phyloP scores from a whole-genome alignment of 2,329 filamentous ascomycete species.

The Fusarium clavum region DNA sequence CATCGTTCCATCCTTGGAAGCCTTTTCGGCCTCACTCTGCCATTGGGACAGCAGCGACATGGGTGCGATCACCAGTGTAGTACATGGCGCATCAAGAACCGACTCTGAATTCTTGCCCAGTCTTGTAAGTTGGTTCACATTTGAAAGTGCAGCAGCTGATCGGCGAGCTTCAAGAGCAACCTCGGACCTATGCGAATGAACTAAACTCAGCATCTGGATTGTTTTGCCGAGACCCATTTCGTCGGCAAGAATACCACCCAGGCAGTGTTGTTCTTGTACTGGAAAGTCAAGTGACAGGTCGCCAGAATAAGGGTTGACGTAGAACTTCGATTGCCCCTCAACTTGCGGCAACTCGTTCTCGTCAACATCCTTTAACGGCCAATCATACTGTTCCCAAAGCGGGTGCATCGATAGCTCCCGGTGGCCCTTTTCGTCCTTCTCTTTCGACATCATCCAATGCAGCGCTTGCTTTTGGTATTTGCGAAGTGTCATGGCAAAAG shows the following conservation, averaged over 20 bases:
- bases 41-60: slow-evolving; percentile 98
- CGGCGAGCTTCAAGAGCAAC: slow-evolving; percentile 55
- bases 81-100: slow-evolving; percentile 80
- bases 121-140: slow-evolving; percentile 71
- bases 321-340: slow-evolving; percentile 78
- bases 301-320: slow-evolving; percentile 96
- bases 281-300: slow-evolving; percentile 94
- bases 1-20: slow-evolving; percentile 84
- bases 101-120: slow-evolving; percentile 67
- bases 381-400: slow-evolving; percentile 94
- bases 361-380: slow-evolving; percentile 89
- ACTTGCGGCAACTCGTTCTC: slow-evolving; percentile 78
- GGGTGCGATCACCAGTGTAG: slow-evolving; percentile 93
- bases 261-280: slow-evolving; percentile 90
- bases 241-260: slow-evolving; percentile 93
- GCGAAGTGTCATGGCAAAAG: slow-evolving; percentile 84
- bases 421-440: slow-evolving; percentile 79
- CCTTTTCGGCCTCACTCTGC: slow-evolving; percentile 94
- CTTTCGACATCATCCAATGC: slow-evolving; percentile 96
- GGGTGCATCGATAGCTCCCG: slow-evolving; percentile 91
- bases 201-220: slow-evolving; percentile 95
- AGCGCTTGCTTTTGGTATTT: slow-evolving; percentile 96
- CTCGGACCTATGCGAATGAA: slow-evolving; percentile 83
- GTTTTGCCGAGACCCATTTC: slow-evolving; percentile 99
- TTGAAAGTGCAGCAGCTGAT: slow-evolving; percentile 48